Percentiles rank a stretch among this genome's conserved stretches.
Evolutionary conservation across 2,329 filamentous ascomycete genomes (phyloP).

Genomic region (Diaporthe sp.): DNA sequence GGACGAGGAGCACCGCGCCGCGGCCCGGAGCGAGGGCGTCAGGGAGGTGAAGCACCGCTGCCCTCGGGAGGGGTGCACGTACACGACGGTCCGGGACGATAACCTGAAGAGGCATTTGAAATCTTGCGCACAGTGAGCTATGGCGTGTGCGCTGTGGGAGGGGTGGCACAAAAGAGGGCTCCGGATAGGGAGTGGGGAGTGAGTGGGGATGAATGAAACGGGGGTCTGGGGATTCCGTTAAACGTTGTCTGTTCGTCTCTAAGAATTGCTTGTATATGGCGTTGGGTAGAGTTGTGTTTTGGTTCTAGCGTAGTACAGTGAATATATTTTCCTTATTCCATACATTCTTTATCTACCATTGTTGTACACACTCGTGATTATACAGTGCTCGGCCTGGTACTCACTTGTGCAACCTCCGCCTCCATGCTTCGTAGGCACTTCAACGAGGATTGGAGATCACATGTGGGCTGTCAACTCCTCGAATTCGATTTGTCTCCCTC

Average conservation of each 20-base stretch:
- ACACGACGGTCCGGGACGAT: conserved; percentile 29
- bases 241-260: not conserved
- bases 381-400: not conserved
- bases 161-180: not conserved
- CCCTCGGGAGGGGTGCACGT: conserved; percentile 20
- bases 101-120: conserved; percentile 30
- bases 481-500: not conserved
- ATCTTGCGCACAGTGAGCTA: conserved; percentile 12
- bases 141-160: not conserved
- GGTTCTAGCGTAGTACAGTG: not conserved
- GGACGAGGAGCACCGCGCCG: conserved; percentile 30
- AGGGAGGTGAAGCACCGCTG: conserved; percentile 10
- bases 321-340: not conserved
- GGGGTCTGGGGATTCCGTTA: not conserved
- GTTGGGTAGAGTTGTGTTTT: not conserved
- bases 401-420: no score
- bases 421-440: no score
- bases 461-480: no score
- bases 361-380: not conserved
- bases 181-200: no score
- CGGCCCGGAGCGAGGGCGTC: conserved; percentile 19
- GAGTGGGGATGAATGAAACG: not conserved
- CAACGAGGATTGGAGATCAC: no score
- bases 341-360: not conserved
- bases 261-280: not conserved